phyloP scores from a whole-genome alignment of 192 early-diverging fungal species.

The Coemansia sp. region DNA sequence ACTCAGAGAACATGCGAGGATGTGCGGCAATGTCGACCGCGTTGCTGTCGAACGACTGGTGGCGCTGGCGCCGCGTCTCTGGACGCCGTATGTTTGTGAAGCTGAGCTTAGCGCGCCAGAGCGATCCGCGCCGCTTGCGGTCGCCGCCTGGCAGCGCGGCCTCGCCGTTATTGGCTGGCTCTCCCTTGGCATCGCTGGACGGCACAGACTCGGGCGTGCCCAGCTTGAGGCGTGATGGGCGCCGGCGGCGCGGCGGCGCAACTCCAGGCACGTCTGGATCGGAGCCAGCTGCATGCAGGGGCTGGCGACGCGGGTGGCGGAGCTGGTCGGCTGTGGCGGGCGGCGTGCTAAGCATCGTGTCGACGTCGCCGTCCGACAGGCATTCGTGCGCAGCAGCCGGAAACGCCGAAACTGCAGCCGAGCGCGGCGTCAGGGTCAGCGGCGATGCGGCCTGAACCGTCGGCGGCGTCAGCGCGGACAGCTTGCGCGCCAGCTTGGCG shows the following conservation, averaged over 20 bases:
- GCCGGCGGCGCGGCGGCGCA: constrained; percentile 8
- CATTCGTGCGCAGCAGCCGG: constrained; percentile 4
- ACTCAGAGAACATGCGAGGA: constrained; percentile 31
- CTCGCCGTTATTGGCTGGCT: neutral
- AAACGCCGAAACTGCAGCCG: constrained; percentile 12
- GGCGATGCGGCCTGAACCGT: constrained; percentile 9
- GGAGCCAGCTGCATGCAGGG: neutral
- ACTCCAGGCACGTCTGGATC: neutral
- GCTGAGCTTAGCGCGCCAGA: constrained; percentile 46
- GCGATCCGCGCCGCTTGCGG: constrained; percentile 32
- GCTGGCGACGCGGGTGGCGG: neutral
- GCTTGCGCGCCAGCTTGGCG: constrained; percentile 26
- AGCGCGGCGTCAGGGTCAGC: constrained; percentile 17
- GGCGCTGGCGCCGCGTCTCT: constrained; percentile 36
- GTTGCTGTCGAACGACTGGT: constrained; percentile 42
- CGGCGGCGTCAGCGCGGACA: constrained; percentile 18
- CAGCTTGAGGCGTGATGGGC: constrained; percentile 14
- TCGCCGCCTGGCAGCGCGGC: constrained; percentile 7
- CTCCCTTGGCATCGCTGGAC: neutral
- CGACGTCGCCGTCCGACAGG: constrained; percentile 16
- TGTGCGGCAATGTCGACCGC: constrained; percentile 39
- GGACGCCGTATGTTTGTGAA: constrained; percentile 43
- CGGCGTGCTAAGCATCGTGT: neutral
- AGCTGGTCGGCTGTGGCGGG: constrained; percentile 9
- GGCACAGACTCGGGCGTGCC: neutral